Percentiles rank a stretch among this genome's conserved stretches.
Evolutionary conservation across 2,329 filamentous ascomycete species (phyloP).

Genomic region (Scedosporium minutisporum): DNA sequence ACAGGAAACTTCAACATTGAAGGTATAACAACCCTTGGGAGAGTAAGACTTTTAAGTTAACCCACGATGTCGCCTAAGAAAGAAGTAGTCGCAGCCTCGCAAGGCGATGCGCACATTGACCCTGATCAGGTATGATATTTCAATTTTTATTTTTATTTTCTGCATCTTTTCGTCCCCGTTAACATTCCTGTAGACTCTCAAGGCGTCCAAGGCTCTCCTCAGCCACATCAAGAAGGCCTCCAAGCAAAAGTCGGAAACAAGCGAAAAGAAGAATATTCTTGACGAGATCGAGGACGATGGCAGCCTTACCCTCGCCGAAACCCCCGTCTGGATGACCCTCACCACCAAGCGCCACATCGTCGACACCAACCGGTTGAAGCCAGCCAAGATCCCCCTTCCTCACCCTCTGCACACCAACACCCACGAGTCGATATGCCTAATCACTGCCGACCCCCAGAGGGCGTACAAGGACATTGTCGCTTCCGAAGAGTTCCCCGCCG

Average conservation of each 20-base stretch:
- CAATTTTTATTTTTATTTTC: not conserved
- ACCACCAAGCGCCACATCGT: conserved; percentile 57
- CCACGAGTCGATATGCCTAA: conserved; percentile 69
- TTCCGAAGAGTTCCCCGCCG: conserved; percentile 59
- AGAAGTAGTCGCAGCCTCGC: conserved; percentile 16
- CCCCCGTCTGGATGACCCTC: conserved; percentile 51
- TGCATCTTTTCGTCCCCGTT: not conserved
- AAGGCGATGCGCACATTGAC: conserved; percentile 24
- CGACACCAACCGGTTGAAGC: conserved; percentile 73
- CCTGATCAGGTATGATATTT: conserved; percentile 28
- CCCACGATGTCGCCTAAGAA: conserved; percentile 31
- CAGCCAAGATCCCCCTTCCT: conserved; percentile 69
- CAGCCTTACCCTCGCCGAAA: conserved; percentile 26
- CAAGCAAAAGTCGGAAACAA: conserved; percentile 32
- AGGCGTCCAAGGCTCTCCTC: conserved; percentile 53
- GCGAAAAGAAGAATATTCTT: conserved; percentile 48
- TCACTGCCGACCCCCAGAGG: conserved; percentile 72
- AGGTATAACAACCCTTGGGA: not conserved
- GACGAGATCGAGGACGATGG: conserved; percentile 29
- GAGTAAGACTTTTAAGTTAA: not conserved
- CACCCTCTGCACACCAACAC: conserved; percentile 62
- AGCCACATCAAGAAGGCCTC: conserved; percentile 50
- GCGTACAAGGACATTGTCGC: conserved; percentile 83
- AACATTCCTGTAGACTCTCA: conserved; percentile 36
- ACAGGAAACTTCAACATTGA: not conserved